phyloP scores from a whole-genome alignment of 352 stramenopile species.

The Pythium coloratum region DNA sequence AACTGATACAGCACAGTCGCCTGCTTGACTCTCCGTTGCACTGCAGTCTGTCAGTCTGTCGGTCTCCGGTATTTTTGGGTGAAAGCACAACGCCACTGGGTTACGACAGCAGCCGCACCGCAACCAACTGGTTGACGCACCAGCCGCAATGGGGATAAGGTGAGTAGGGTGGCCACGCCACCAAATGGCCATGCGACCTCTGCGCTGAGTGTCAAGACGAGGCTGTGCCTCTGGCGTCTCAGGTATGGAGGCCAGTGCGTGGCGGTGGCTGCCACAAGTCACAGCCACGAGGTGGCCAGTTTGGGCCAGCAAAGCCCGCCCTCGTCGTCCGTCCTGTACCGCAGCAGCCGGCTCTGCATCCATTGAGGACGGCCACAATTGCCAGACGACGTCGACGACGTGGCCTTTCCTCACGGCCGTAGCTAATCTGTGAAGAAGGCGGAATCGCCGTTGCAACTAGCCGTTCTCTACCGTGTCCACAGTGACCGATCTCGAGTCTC shows the following conservation, averaged over 20 bases:
- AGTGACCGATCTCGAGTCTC: background rate
- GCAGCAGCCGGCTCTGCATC: constrained; percentile 15
- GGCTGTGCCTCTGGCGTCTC: constrained; percentile 16
- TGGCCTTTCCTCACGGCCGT: constrained; percentile 7
- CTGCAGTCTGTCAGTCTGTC: background rate
- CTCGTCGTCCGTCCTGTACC: constrained; percentile 21
- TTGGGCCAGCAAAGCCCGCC: constrained; percentile 10
- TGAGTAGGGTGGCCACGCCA: constrained; percentile 12
- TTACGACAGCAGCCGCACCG: constrained; percentile 5
- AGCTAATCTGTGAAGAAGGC: background rate
- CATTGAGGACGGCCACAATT: constrained; percentile 19
- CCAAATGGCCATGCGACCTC: constrained; percentile 18
- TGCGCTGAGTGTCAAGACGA: constrained; percentile 10
- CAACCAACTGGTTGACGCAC: constrained; percentile 12
- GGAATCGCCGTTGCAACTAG: background rate
- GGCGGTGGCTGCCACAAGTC: constrained; percentile 2
- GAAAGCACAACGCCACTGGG: background rate
- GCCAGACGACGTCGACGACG: constrained; percentile 17
- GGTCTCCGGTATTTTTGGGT: constrained; percentile 1
- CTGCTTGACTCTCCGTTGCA: background rate
- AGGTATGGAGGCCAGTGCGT: constrained; percentile 18
- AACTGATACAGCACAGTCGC: background rate
- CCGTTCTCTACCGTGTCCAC: background rate
- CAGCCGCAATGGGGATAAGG: constrained; percentile 18
- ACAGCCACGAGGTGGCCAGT: constrained; percentile 15